phyloP scores from a whole-genome alignment of 2,329 filamentous ascomycete species.

The Trichophaea hybrida region DNA sequence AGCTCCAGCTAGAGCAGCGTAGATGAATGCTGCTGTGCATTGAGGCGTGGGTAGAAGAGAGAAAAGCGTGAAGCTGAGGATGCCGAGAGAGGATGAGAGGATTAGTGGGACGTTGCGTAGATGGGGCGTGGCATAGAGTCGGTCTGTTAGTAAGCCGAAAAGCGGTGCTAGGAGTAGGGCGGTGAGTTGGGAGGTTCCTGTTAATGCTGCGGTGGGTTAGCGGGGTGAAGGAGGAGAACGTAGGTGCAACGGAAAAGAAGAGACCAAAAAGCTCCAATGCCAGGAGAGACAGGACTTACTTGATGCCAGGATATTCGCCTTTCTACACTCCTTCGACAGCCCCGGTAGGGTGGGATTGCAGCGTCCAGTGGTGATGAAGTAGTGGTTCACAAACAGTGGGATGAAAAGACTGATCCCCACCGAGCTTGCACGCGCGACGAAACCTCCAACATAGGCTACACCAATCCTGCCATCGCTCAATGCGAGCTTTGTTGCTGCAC shows the following conservation, averaged over 20 bases:
- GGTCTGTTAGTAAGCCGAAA: constrained; percentile 74
- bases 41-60: constrained; percentile 56
- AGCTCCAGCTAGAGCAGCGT: constrained; percentile 61
- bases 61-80: constrained; percentile 64
- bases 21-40: constrained; percentile 52
- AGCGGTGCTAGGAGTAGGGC: constrained; percentile 72
- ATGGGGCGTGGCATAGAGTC: constrained; percentile 40
- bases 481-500: constrained; percentile 14
- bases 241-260: too few species aligned
- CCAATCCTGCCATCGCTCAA: constrained; percentile 41
- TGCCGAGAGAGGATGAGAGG: constrained; percentile 54
- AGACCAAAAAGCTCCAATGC: too few species aligned
- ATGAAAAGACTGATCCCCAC: constrained; percentile 93
- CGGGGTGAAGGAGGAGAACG: neutral
- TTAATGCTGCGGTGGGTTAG: constrained; percentile 42
- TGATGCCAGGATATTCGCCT: constrained; percentile 67
- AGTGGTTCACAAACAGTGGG: constrained; percentile 81
- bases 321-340: constrained; percentile 64
- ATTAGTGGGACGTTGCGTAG: constrained; percentile 54
- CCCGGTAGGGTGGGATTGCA: constrained; percentile 55
- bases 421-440: constrained; percentile 74
- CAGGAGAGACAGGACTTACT: constrained; percentile 3
- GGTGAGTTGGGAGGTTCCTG: constrained; percentile 74
- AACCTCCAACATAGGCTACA: constrained; percentile 81
- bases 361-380: constrained; percentile 66